phyloP scores from a whole-genome alignment of 108 stramenopile genomes.

The Cyclostephanos tholiformis region DNA sequence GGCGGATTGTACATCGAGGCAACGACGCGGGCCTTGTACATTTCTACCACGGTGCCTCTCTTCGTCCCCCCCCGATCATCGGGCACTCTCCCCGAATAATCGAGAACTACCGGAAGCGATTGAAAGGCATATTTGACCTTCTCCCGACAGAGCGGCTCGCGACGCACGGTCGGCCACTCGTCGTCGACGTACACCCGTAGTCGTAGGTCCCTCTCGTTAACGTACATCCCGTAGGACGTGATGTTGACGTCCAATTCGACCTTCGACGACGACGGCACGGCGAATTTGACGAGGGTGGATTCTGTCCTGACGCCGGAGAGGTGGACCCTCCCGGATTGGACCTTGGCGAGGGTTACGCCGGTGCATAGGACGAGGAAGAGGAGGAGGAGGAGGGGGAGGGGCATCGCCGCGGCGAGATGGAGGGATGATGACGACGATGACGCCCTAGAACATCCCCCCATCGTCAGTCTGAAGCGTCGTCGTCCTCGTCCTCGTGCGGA shows the following conservation, averaged over 20 bases:
- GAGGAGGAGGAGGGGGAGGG: background rate
- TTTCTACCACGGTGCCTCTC: conserved; percentile 20
- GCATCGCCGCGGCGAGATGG: background rate
- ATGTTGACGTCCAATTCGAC: conserved; percentile 37
- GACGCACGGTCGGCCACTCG: conserved; percentile 60
- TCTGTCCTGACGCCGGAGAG: conserved; percentile 70
- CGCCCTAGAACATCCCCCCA: too few relatives aligned
- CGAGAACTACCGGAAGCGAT: conserved; percentile 46
- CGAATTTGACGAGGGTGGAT: conserved; percentile 71
- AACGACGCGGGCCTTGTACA: conserved; percentile 21
- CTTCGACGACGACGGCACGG: conserved; percentile 49
- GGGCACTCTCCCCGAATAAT: conserved; percentile 38
- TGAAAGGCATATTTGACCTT: conserved; percentile 49
- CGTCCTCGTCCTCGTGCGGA: too few relatives aligned
- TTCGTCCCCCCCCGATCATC: conserved; percentile 36
- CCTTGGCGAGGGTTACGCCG: conserved; percentile 41
- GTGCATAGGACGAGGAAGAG: background rate
- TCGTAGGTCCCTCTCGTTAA: conserved; percentile 51
- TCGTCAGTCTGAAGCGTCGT: too few relatives aligned
- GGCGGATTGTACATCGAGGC: conserved; percentile 27
- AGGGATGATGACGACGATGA: background rate
- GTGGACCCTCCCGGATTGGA: conserved; percentile 55
- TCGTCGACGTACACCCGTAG: conserved; percentile 67
- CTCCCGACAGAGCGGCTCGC: conserved; percentile 62
- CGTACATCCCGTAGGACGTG: conserved; percentile 60